Conservation (phyloP, 805 yeast species). For the Barnettozyma populi region DNA sequence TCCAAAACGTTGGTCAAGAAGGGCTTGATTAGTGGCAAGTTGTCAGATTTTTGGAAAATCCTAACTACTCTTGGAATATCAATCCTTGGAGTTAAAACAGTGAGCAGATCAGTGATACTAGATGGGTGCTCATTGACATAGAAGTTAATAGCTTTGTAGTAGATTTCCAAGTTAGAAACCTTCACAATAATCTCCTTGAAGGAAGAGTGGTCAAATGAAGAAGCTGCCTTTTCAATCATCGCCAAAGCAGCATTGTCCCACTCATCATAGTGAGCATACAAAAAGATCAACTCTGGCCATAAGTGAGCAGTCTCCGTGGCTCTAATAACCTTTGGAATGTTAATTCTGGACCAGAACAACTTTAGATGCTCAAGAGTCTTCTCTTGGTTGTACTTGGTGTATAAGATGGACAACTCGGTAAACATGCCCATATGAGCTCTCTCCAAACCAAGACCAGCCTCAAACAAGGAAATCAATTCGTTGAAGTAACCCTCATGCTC, state of each 20-base stretch:
- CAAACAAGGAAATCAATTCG: slow-evolving; percentile 87
- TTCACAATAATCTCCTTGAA: slow-evolving; percentile 94
- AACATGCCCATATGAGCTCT: slow-evolving; percentile 99
- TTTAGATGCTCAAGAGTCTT: slow-evolving; percentile 95
- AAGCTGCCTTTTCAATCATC: slow-evolving; percentile 91
- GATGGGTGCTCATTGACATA: slow-evolving; percentile 91
- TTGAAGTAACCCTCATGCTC: slow-evolving; percentile 88
- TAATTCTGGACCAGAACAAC: slow-evolving; percentile 96
- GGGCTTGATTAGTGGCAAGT: slow-evolving; percentile 92
- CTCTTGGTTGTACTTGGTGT: slow-evolving; percentile 85
- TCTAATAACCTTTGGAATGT: slow-evolving; percentile 92
- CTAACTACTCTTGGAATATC: slow-evolving; percentile 93
- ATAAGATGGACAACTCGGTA: slow-evolving; percentile 88
- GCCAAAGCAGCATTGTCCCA: slow-evolving; percentile 98
- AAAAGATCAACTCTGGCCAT: slow-evolving; percentile 94
- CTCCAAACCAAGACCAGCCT: slow-evolving; percentile 92
- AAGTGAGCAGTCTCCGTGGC: slow-evolving; percentile 92
- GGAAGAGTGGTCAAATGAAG: slow-evolving; percentile 87
- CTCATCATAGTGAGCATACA: slow-evolving; percentile 97
- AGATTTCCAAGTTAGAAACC: slow-evolving; percentile 93
- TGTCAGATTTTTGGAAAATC: slow-evolving; percentile 91
- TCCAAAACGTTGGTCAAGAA: slow-evolving; percentile 87
- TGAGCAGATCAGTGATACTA: slow-evolving; percentile 76
- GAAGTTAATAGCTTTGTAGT: slow-evolving; percentile 94
- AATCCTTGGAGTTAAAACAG: slow-evolving; percentile 80